Conservation (phyloP, 2,329 filamentous ascomycete genomes). For the Botryotinia convoluta region DNA sequence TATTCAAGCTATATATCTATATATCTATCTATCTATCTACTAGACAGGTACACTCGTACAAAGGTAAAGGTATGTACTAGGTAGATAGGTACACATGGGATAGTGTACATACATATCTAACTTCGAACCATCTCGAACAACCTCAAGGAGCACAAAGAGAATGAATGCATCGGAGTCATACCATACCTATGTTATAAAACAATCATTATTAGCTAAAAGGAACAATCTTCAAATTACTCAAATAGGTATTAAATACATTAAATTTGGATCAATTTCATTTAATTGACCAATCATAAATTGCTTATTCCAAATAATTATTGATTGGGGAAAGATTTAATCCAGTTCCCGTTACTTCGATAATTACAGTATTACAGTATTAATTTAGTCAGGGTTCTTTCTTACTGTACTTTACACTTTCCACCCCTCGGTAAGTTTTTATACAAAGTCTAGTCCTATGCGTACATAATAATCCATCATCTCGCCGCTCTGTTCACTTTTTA, state of each 20-base stretch:
- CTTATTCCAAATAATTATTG: background rate
- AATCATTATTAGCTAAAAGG: background rate
- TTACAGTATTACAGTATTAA: background rate
- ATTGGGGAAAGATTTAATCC: background rate
- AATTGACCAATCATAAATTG: background rate
- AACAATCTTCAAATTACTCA: background rate
- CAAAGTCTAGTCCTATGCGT: background rate
- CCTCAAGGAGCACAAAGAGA: background rate
- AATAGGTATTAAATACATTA: background rate
- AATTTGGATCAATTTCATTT: background rate
- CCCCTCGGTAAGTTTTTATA: background rate
- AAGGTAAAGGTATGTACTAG: too few relatives aligned
- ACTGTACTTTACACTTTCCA: background rate
- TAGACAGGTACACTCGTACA: background rate
- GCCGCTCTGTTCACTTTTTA: background rate
- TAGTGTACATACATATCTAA: background rate
- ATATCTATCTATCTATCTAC: background rate
- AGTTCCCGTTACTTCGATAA: background rate
- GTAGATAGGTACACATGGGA: background rate
- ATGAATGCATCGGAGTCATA: background rate
- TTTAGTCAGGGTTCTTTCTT: conserved; percentile 2
- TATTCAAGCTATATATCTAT: background rate
- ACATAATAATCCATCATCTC: background rate
- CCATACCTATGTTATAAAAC: background rate
- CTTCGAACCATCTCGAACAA: background rate